A percentile compares a stretch with the other conserved stretches of the same genome.
Conservation (phyloP, 176 grass and related monocot genomes). For the Tillandsia leiboldiana region DNA sequence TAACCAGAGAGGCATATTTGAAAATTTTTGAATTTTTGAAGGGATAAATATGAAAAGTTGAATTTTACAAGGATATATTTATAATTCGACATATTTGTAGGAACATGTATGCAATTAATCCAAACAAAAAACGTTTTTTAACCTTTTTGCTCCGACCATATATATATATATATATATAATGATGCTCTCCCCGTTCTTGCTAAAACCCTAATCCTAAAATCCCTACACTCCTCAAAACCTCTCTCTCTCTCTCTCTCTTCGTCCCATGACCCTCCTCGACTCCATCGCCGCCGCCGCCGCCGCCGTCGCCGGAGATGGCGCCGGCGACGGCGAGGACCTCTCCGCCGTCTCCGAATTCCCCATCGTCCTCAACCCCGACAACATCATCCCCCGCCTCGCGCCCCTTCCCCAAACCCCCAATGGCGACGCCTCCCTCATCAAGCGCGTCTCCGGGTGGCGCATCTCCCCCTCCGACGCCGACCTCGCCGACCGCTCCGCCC, state of each 20-base stretch:
- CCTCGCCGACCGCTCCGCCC: constrained; percentile 22
- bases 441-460: constrained; percentile 42
- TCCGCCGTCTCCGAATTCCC: not conserved
- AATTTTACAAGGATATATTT: too few relatives aligned
- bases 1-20: too few relatives aligned
- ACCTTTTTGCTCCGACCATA: too few relatives aligned
- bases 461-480: constrained; percentile 38
- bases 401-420: not conserved
- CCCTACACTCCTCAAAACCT: not conserved
- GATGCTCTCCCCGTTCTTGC: not conserved
- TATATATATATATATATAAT: not conserved
- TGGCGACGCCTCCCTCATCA: constrained; percentile 17
- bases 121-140: too few relatives aligned
- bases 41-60: too few relatives aligned
- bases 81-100: too few relatives aligned
- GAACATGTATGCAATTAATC: too few relatives aligned
- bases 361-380: constrained; percentile 47
- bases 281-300: constrained; percentile 21
- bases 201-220: constrained; percentile 47
- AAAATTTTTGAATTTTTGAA: too few relatives aligned
- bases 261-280: constrained; percentile 60
- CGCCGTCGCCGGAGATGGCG: not conserved
- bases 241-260: not conserved
- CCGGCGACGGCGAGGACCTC: not conserved
- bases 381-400: constrained; percentile 8